Evolutionary conservation across 257 asterid species (phyloP).

Genomic region (Scutellaria minor): DNA sequence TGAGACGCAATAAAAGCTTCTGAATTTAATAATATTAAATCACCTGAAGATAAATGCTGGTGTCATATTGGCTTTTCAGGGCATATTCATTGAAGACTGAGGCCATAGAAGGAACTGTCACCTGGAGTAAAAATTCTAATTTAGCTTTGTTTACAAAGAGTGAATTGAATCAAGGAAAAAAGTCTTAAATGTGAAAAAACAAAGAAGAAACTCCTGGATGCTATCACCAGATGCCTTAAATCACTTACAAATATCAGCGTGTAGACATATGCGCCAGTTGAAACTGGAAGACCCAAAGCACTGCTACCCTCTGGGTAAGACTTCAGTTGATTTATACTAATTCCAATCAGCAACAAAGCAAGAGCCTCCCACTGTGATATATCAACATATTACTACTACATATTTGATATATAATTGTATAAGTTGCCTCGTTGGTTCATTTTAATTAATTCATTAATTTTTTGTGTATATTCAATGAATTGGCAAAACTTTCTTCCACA

Average conservation of each 20-base stretch:
- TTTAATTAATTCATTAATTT: slow-evolving; percentile 27
- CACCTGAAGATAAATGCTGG: slow-evolving; percentile 99
- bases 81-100: slow-evolving; percentile 99
- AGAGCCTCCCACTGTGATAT: slow-evolving; percentile 92
- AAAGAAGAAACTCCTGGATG: slow-evolving; percentile 24
- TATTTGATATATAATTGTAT: slow-evolving; percentile 16
- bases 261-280: slow-evolving; percentile 82
- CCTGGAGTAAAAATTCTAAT: slow-evolving; percentile 53
- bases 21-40: background rate
- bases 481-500: background rate
- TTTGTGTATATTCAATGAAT: background rate
- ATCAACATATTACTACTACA: slow-evolving; percentile 34
- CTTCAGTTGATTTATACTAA: slow-evolving; percentile 86
- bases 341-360: slow-evolving; percentile 92
- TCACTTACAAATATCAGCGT: slow-evolving; percentile 89
- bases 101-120: slow-evolving; percentile 96
- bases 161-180: slow-evolving; percentile 8
- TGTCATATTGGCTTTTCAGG: slow-evolving; percentile 93
- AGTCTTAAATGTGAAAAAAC: slow-evolving; percentile 6
- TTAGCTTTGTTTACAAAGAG: slow-evolving; percentile 27
- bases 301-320: slow-evolving; percentile 77
- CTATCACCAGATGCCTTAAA: slow-evolving; percentile 32
- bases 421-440: slow-evolving; percentile 23
- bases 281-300: slow-evolving; percentile 82
- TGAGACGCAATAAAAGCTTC: slow-evolving; percentile 22